Evolutionary conservation across 352 stramenopile species (phyloP).

Genomic region (Phytophthora pinifolia): DNA sequence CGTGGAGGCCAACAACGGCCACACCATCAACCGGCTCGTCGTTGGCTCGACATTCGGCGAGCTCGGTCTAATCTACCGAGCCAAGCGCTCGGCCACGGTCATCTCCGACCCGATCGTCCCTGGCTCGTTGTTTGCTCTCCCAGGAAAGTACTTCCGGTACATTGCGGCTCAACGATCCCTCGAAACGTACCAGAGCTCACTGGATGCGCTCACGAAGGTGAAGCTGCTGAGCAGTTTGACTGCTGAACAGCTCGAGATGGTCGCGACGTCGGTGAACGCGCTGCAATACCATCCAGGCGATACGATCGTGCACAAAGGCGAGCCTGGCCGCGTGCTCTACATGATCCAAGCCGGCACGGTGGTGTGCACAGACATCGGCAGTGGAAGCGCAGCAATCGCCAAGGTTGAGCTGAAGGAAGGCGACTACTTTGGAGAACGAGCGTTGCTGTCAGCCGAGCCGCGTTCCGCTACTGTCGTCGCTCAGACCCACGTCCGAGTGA

Average conservation of each 20-base stretch:
- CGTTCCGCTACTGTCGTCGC: conserved; percentile 88
- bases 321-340: conserved; percentile 73
- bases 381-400: conserved; percentile 24
- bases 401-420: conserved; percentile 55
- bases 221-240: conserved; percentile 43
- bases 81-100: conserved; percentile 52
- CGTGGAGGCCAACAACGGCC: conserved; percentile 37
- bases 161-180: conserved; percentile 47
- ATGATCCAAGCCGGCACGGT: conserved; percentile 76
- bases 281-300: conserved; percentile 54
- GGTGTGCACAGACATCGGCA: conserved; percentile 59
- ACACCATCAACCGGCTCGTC: conserved; percentile 44
- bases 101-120: conserved; percentile 31
- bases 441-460: conserved; percentile 85
- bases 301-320: conserved; percentile 79
- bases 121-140: conserved; percentile 44
- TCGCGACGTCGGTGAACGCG: conserved; percentile 44
- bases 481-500: conserved; percentile 42
- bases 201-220: conserved; percentile 48
- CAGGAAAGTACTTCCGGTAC: conserved; percentile 55
- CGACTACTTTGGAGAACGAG: conserved; percentile 93
- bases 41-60: conserved; percentile 52
- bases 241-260: conserved; percentile 43
- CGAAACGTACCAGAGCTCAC: conserved; percentile 41
- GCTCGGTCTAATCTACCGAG: conserved; percentile 55